These are phyloP conservation scores for Xylaria sp. DNA, from an alignment of 2,329 filamentous ascomycete species.

Conservation along the genomic window DNA sequence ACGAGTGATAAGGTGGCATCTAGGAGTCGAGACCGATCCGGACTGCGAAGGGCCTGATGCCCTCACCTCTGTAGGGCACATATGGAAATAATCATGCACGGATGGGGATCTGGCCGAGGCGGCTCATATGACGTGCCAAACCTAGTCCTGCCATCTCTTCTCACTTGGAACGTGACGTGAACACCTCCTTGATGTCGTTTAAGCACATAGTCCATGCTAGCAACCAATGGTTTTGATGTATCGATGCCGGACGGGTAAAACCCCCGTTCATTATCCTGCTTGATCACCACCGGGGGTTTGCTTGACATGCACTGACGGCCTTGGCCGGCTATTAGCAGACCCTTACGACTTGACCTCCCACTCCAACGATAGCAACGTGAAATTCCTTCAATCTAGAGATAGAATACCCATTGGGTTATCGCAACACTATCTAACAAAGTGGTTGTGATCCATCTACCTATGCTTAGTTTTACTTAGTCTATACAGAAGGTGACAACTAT, in stretches of 20 bases:
- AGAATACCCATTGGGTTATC: not conserved
- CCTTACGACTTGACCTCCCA: not conserved
- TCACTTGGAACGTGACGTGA: conserved; percentile 19
- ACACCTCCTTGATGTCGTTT: conserved; percentile 26
- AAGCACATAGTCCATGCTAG: not conserved
- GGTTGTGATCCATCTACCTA: not conserved
- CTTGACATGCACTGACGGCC: conserved; percentile 9
- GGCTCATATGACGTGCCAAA: conserved; percentile 30
- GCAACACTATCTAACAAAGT: not conserved
- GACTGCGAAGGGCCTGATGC: conserved; percentile 8
- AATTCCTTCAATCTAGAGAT: not conserved
- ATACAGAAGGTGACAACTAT: not conserved
- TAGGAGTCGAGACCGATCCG: conserved; percentile 28
- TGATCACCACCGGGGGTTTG: conserved; percentile 45
- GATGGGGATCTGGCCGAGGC: conserved; percentile 43
- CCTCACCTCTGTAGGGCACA: conserved; percentile 26
- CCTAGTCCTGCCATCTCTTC: conserved; percentile 6
- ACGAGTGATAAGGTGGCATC: not conserved
- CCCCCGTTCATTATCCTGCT: conserved; percentile 37
- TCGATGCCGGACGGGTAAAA: conserved; percentile 34
- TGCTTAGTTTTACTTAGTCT: not conserved
- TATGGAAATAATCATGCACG: conserved; percentile 41
- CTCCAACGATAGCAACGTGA: not conserved
- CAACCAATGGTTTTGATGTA: conserved; percentile 3
- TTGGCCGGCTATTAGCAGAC: not conserved